These are phyloP conservation scores for Penicillium samsonianum DNA, from an alignment of 495 filamentous ascomycete species.

Conservation along the genomic window DNA sequence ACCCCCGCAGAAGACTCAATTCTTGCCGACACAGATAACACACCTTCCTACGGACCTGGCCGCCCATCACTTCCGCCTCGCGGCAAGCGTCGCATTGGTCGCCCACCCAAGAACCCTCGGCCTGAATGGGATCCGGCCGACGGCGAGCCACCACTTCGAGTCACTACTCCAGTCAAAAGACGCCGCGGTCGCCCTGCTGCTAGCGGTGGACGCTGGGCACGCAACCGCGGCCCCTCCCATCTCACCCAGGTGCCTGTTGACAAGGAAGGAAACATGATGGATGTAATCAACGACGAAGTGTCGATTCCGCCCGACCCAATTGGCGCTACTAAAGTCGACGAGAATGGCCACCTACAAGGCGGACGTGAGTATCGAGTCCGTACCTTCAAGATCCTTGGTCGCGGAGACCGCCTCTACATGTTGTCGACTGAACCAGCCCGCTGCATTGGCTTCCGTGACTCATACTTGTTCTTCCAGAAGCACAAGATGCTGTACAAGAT, in stretches of 20 bases:
- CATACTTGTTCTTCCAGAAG: conserved; percentile 97
- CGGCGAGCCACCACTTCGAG: conserved; percentile 53
- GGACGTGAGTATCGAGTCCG: conserved; percentile 91
- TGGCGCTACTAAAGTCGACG: conserved; percentile 91
- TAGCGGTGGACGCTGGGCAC: conserved; percentile 68
- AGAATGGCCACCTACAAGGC: conserved; percentile 74
- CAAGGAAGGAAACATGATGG: conserved; percentile 91
- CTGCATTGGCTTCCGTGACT: conserved; percentile 95
- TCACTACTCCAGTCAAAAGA: conserved; percentile 62
- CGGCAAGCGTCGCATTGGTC: conserved; percentile 71
- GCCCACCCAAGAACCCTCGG: conserved; percentile 80
- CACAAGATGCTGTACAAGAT: conserved; percentile 94
- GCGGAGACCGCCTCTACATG: conserved; percentile 92
- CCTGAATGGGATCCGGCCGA: conserved; percentile 68
- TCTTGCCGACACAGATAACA: conserved; percentile 34
- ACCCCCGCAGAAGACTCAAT: conserved; percentile 46
- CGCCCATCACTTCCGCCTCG: conserved; percentile 58
- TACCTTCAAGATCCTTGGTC: conserved; percentile 83
- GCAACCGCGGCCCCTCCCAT: conserved; percentile 70
- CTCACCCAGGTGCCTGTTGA: conserved; percentile 81
- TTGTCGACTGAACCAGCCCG: conserved; percentile 94
- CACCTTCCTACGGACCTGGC: conserved; percentile 35
- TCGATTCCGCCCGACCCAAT: conserved; percentile 82
- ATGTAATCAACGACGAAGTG: conserved; percentile 90
- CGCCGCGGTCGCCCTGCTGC: conserved; percentile 67